Evolutionary conservation across 805 yeast genomes (phyloP), one percentile per base, ranked within the genome.

Genomic region (Lipomyces kockii): DNA sequence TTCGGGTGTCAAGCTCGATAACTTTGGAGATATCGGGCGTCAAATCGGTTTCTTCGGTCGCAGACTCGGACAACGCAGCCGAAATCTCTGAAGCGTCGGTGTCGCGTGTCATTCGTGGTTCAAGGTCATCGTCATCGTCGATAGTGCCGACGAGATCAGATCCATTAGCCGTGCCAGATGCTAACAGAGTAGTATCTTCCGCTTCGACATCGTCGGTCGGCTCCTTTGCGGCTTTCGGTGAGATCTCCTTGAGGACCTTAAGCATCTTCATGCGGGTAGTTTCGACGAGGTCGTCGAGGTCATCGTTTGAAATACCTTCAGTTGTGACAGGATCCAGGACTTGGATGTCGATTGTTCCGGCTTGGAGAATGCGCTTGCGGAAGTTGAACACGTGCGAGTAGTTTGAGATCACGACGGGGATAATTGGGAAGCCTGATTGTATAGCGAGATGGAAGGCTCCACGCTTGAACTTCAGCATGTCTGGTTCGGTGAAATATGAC

Each of bases 381-480:
- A 89, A 78, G 75, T 86, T 85, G 80, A 90, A 84, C 58, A 95
- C 78, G 37, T 86, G 84, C 2, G 97, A 87, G 63, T 97, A 91
- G 81, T 95, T 95, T 39, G 94, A 86, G 9, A 91, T 92, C 14
- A 91, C 96, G 61, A 90, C 82, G 8, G 99, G 99, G 29, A 95
- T 86, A 61, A 95, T 83, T 22, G 98, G 98, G 49, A 94, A 87
- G 54, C 86, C 87, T 5, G 97, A 97, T 79, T 92, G 97, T 70
- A 90, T 89, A 7, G 99, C 99, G 76, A 95, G 84, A 79, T 95
- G 98, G 87, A 95, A 95, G 0, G 98, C 98, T 64, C 99, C 99
- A 77, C 95, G 95, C 79, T 95, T 95, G 81, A 95, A 92, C 0
- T 97, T 97, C 60, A 92, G 83, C 77, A 95, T 80, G 2, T 83